phyloP scores from a whole-genome alignment of 192 early-diverging fungal genomes.

The Mortierella alpina region DNA sequence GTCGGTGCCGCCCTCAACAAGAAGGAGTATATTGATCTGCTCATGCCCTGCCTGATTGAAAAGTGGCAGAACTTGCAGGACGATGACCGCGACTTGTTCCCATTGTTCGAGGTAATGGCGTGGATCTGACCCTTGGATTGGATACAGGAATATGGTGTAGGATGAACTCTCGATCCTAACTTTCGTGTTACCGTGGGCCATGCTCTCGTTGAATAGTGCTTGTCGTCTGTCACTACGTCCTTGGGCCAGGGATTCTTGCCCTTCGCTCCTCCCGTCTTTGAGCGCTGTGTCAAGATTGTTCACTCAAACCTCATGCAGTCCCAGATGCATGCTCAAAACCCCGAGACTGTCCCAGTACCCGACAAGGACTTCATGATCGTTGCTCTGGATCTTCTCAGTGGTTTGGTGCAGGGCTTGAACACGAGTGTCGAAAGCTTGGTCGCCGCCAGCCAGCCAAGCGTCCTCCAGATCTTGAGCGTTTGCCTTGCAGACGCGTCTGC shows the following conservation, averaged over 20 bases:
- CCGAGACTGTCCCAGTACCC: slow-evolving; percentile 70
- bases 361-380: slow-evolving; percentile 98
- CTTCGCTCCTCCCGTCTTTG: slow-evolving; percentile 87
- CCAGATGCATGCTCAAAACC: slow-evolving; percentile 62
- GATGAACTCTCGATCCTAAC: background rate
- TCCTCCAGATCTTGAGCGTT: slow-evolving; percentile 82
- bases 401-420: slow-evolving; percentile 92
- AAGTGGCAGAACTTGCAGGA: slow-evolving; percentile 88
- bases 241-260: slow-evolving; percentile 89
- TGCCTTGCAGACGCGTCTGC: slow-evolving; percentile 81
- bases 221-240: slow-evolving; percentile 87
- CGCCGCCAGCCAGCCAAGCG: slow-evolving; percentile 71
- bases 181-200: background rate
- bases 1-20: slow-evolving; percentile 87
- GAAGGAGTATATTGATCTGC: slow-evolving; percentile 80
- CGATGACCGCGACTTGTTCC: slow-evolving; percentile 93
- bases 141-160: background rate
- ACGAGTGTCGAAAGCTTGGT: slow-evolving; percentile 81
- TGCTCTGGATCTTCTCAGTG: slow-evolving; percentile 93
- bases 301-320: slow-evolving; percentile 78
- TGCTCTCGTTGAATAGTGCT: slow-evolving; percentile 63
- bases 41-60: slow-evolving; percentile 89
- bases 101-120: slow-evolving; percentile 78
- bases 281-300: slow-evolving; percentile 91
- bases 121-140: background rate